A percentile compares a stretch with the other conserved stretches of the same genome.
These are phyloP conservation scores for Triangularia verruculosa DNA, from an alignment of 2,329 filamentous ascomycete species.

Conservation along the genomic window DNA sequence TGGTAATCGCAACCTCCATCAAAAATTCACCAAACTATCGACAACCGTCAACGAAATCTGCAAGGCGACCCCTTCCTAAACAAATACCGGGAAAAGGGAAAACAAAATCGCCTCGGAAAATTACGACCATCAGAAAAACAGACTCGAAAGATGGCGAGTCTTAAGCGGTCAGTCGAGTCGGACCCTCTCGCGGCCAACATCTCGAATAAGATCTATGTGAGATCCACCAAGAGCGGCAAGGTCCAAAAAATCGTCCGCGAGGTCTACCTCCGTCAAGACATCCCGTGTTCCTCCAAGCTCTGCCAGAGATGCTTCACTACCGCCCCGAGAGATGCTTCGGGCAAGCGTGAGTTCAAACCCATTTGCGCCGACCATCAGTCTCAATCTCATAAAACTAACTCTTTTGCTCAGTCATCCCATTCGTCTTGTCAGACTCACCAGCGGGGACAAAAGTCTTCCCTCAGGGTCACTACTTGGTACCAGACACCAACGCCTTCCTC, in stretches of 20 bases:
- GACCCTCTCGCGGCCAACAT: slow-evolving; percentile 67
- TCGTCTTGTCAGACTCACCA: slow-evolving; percentile 85
- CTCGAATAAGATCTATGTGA: slow-evolving; percentile 92
- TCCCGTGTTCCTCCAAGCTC: slow-evolving; percentile 91
- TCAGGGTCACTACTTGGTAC: slow-evolving; percentile 88
- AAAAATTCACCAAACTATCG: not conserved
- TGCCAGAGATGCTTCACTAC: slow-evolving; percentile 72
- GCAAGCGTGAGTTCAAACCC: slow-evolving; percentile 58
- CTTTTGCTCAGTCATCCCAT: slow-evolving; percentile 63
- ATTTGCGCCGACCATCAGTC: not conserved
- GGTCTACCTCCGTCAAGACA: slow-evolving; percentile 92
- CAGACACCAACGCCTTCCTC: slow-evolving; percentile 92
- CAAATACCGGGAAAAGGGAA: not conserved
- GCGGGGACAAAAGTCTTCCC: slow-evolving; percentile 79
- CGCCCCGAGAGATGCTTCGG: slow-evolving; percentile 76
- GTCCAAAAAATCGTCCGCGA: slow-evolving; percentile 98
- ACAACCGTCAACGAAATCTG: not conserved
- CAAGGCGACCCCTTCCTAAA: not conserved
- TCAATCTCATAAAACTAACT: slow-evolving; percentile 18
- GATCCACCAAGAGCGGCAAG: slow-evolving; percentile 92
- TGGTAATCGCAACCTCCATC: slow-evolving; percentile 9
- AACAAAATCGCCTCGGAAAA: not conserved
- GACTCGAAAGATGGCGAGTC: slow-evolving; percentile 55
- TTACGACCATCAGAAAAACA: not conserved
- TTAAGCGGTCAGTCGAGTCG: slow-evolving; percentile 55